Conservation (phyloP, 805 yeast species). For the Komagataella pseudopastoris region DNA sequence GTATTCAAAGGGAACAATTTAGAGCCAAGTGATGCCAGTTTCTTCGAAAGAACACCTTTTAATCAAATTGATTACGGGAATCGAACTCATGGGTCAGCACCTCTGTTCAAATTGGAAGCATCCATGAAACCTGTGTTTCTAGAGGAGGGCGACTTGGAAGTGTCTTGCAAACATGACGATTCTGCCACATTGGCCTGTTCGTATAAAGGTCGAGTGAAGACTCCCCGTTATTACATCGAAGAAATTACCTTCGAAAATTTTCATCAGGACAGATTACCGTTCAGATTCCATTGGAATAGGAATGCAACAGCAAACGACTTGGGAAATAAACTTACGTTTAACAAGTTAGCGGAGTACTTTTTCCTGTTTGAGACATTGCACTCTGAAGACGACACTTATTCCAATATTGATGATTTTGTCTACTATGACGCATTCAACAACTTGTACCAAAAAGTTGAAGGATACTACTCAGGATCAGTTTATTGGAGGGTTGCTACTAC, state of each 20-base stretch:
- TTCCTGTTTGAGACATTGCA: conserved; percentile 4
- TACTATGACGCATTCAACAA: conserved; percentile 1
- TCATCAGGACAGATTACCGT: conserved; percentile 2
- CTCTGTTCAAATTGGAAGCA: conserved; percentile 3
- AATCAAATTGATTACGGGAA: conserved; percentile 1
- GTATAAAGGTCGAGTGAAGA: conserved; percentile 3
- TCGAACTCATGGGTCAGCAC: not conserved
- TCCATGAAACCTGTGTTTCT: conserved; percentile 5
- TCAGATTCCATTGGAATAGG: not conserved
- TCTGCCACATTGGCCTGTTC: not conserved
- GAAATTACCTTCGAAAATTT: conserved; percentile 4
- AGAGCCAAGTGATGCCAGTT: not conserved
- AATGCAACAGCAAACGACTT: not conserved
- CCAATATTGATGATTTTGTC: conserved; percentile 1
- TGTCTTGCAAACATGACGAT: conserved; percentile 1
- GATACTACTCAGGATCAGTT: conserved; percentile 1
- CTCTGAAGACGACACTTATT: conserved; percentile 1
- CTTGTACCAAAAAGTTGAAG: not conserved
- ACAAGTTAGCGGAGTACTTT: conserved; percentile 3
- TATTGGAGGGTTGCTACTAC: not conserved
- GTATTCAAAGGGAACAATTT: not conserved
- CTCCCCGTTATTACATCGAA: conserved; percentile 4
- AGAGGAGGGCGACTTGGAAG: conserved; percentile 5
- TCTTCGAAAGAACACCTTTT: not conserved
- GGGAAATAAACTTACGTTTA: not conserved